Evolutionary conservation across 768 basidiomycete genomes (phyloP).

Genomic region (Mycena sanguinolenta): DNA sequence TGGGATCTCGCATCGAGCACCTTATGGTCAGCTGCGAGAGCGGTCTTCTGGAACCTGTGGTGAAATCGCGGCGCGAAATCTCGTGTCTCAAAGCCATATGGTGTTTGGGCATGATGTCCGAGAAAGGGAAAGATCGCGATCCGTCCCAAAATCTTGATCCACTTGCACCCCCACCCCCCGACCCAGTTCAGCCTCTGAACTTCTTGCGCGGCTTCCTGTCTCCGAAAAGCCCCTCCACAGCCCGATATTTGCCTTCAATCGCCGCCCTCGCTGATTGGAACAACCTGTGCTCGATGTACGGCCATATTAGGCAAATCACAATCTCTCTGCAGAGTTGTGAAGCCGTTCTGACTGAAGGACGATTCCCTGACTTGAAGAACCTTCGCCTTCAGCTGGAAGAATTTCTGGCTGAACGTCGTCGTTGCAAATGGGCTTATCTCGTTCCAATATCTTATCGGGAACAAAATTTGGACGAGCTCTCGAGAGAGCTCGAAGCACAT

Average conservation of each 20-base stretch:
- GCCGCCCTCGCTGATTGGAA: conserved; percentile 32
- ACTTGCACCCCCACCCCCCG: conserved; percentile 8
- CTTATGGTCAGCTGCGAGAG: conserved; percentile 35
- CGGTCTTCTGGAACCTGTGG: conserved; percentile 29
- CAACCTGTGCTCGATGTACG: conserved; percentile 33
- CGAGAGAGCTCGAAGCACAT: neutral
- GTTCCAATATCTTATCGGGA: conserved; percentile 21
- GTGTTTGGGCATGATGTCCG: conserved; percentile 36
- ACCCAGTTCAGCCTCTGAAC: conserved; percentile 27
- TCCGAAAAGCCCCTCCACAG: neutral
- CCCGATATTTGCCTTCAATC: conserved; percentile 34
- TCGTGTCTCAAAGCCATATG: conserved; percentile 36
- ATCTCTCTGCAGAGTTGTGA: neutral
- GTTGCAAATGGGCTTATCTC: conserved; percentile 27
- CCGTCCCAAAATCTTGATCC: neutral
- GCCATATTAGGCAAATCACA: conserved; percentile 20
- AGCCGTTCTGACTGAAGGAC: neutral
- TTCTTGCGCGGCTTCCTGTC: conserved; percentile 26
- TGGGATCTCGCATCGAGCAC: conserved; percentile 36
- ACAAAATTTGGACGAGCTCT: conserved; percentile 20
- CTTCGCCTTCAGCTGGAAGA: conserved; percentile 7
- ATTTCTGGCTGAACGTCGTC: conserved; percentile 17
- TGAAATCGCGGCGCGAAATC: conserved; percentile 25
- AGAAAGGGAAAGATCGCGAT: conserved; percentile 16
- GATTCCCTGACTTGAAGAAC: neutral